Evolutionary conservation across 1,139 yeast species (phyloP).

Genomic region (Kurtzmaniella quercitrusa): DNA sequence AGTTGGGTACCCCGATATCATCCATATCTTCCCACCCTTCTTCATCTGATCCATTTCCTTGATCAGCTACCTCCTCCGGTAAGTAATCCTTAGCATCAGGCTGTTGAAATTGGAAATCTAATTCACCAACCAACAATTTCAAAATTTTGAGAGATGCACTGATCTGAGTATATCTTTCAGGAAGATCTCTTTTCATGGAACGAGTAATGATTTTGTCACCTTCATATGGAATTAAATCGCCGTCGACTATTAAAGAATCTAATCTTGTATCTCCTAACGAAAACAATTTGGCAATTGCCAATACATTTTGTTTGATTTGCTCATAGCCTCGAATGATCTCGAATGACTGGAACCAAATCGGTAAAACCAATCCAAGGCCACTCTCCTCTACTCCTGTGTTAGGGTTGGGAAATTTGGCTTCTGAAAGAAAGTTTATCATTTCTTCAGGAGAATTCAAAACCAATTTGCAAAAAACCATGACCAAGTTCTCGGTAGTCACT

Average conservation of each 20-base stretch:
- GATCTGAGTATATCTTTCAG: constrained; percentile 58
- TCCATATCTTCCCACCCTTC: constrained; percentile 85
- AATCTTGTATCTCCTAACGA: constrained; percentile 54
- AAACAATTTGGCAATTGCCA: constrained; percentile 62
- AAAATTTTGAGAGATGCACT: constrained; percentile 71
- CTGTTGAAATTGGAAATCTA: constrained; percentile 55
- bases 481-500: constrained; percentile 69
- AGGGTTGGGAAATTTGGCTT: constrained; percentile 32
- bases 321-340: constrained; percentile 78
- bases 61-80: constrained; percentile 24
- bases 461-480: constrained; percentile 73
- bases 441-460: constrained; percentile 55
- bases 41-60: constrained; percentile 27
- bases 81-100: constrained; percentile 38
- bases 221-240: constrained; percentile 66
- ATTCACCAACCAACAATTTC: constrained; percentile 65
- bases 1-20: constrained; percentile 57
- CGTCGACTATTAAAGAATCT: constrained; percentile 58
- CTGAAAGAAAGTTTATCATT: constrained; percentile 55
- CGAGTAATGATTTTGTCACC: constrained; percentile 71
- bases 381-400: constrained; percentile 17
- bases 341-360: constrained; percentile 80
- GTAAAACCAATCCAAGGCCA: constrained; percentile 50
- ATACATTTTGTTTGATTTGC: constrained; percentile 64
- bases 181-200: constrained; percentile 72